A percentile compares a stretch with the other conserved stretches of the same genome.
These are phyloP conservation scores for Penicillium atrosanguineum DNA, from an alignment of 495 filamentous ascomycete genomes.

Conservation along the genomic window DNA sequence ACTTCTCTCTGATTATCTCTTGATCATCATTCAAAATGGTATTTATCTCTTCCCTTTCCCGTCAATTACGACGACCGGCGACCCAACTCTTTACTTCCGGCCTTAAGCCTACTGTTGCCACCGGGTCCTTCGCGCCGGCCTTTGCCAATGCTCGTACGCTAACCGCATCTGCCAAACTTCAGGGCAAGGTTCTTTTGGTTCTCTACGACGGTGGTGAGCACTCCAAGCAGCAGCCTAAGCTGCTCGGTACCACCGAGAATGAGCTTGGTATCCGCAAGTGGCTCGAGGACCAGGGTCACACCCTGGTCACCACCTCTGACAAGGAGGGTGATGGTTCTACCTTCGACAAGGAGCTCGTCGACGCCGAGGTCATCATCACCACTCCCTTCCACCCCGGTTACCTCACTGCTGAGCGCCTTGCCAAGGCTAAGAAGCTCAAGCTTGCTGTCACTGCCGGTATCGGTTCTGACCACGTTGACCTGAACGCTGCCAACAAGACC, in stretches of 20 bases:
- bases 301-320: constrained; percentile 92
- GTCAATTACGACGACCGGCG: constrained; percentile 56
- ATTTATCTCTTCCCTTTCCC: constrained; percentile 61
- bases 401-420: constrained; percentile 92
- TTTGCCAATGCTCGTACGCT: constrained; percentile 48
- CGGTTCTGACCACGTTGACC: constrained; percentile 96
- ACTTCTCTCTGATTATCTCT: constrained; percentile 8
- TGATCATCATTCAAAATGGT: constrained; percentile 58
- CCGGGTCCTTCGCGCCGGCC: constrained; percentile 25
- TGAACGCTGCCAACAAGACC: constrained; percentile 95
- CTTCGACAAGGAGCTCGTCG: constrained; percentile 93
- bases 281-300: constrained; percentile 95
- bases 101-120: constrained; percentile 16
- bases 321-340: constrained; percentile 92
- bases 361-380: constrained; percentile 98
- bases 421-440: constrained; percentile 98
- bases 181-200: constrained; percentile 74
- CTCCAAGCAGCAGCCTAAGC: constrained; percentile 71
- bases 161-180: constrained; percentile 53
- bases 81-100: constrained; percentile 49
- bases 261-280: constrained; percentile 95
- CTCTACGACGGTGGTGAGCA: constrained; percentile 72
- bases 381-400: constrained; percentile 99
- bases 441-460: constrained; percentile 95
- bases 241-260: constrained; percentile 96